phyloP scores from a whole-genome alignment of 306 rosid genomes.

The Senna siamea region DNA sequence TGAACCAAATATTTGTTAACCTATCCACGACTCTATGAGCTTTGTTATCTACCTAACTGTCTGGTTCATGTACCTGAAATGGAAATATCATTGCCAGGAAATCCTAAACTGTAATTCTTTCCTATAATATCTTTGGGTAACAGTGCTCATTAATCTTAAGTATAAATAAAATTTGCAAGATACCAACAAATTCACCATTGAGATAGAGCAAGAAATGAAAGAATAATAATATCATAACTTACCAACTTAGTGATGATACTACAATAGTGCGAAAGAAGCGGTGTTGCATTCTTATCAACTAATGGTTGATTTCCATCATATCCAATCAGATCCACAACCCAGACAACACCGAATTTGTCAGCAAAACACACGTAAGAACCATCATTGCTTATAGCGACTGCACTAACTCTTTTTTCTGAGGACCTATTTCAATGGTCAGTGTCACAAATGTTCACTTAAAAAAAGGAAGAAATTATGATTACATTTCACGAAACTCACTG shows the following conservation, averaged over 20 bases:
- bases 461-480: slow-evolving; percentile 14
- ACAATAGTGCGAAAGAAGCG: slow-evolving; percentile 88
- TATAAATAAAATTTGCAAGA: neutral
- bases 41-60: neutral
- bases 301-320: slow-evolving; percentile 43
- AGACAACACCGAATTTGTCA: slow-evolving; percentile 91
- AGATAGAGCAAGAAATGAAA: neutral
- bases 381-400: slow-evolving; percentile 75
- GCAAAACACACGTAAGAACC: slow-evolving; percentile 81
- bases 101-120: neutral
- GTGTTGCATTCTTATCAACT: slow-evolving; percentile 56
- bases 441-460: neutral
- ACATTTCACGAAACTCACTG: neutral
- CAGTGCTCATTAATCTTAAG: neutral
- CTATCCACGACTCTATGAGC: neutral
- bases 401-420: slow-evolving; percentile 90
- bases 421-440: slow-evolving; percentile 48
- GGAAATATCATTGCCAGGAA: too few species aligned
- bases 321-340: slow-evolving; percentile 71
- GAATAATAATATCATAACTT: slow-evolving; percentile 32
- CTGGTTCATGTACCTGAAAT: too few species aligned
- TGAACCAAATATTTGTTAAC: neutral
- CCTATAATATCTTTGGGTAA: neutral
- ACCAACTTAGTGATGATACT: slow-evolving; percentile 94
- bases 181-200: neutral